A percentile compares a stretch with the other conserved stretches of the same genome.
phyloP scores from a whole-genome alignment of 2,329 filamentous ascomycete species.

The Exophiala sp. region DNA sequence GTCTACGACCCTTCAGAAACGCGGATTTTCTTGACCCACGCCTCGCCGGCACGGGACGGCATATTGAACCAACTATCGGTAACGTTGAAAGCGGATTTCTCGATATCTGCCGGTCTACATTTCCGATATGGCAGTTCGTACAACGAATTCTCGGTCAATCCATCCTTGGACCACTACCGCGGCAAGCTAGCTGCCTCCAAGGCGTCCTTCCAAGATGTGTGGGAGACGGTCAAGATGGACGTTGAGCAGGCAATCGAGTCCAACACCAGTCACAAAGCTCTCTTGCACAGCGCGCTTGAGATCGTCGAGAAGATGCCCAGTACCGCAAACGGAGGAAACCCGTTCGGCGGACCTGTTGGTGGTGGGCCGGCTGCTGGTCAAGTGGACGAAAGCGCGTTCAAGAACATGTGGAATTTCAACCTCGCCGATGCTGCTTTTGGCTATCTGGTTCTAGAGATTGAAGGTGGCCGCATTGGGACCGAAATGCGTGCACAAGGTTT shows the following conservation, averaged over 20 bases:
- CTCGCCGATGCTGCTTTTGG: constrained; percentile 94
- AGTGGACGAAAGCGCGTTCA: constrained; percentile 97
- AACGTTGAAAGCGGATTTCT: constrained; percentile 95
- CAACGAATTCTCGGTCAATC: constrained; percentile 99
- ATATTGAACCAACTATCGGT: constrained; percentile 97
- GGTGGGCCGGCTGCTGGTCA: constrained; percentile 69
- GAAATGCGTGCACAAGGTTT: constrained; percentile 99
- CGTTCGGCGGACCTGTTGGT: constrained; percentile 79
- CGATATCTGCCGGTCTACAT: constrained; percentile 91
- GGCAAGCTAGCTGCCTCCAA: constrained; percentile 97
- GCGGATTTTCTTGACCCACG: constrained; percentile 91
- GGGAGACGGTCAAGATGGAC: constrained; percentile 96
- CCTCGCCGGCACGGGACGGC: constrained; percentile 90
- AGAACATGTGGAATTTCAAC: constrained; percentile 99
- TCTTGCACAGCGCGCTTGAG: constrained; percentile 82
- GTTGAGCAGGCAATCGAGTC: constrained; percentile 90
- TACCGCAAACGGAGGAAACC: constrained; percentile 90
- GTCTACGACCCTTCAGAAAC: constrained; percentile 98
- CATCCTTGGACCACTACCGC: constrained; percentile 93
- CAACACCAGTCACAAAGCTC: constrained; percentile 87
- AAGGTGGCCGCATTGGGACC: constrained; percentile 90
- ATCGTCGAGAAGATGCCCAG: constrained; percentile 98
- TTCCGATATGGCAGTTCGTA: constrained; percentile 99
- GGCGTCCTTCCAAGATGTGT: constrained; percentile 97
- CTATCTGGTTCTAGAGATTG: constrained; percentile 89